These are phyloP conservation scores for Salvia sclarea DNA, from an alignment of 305 asterid genomes.

Conservation along the genomic window DNA sequence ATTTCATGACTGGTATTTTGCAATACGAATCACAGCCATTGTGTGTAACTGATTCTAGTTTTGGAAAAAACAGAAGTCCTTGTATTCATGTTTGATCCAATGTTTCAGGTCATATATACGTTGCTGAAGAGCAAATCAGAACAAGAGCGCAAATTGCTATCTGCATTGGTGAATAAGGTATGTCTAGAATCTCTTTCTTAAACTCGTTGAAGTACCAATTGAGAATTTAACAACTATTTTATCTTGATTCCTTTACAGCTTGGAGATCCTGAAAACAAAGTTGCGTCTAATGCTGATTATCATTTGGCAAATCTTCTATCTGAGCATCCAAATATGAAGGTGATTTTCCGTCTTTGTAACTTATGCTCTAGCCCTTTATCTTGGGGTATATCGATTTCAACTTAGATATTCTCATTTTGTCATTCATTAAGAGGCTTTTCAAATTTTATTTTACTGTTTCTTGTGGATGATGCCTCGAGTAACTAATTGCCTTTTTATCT, in stretches of 20 bases:
- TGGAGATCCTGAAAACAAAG: constrained; percentile 95
- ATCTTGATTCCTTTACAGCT: constrained; percentile 53
- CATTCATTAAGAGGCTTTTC: constrained; percentile 2
- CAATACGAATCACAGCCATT: neutral
- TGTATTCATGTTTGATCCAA: constrained; percentile 25
- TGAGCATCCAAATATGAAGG: constrained; percentile 99
- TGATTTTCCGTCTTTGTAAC: constrained; percentile 30
- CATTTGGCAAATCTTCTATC: constrained; percentile 81
- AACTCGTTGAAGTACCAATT: neutral
- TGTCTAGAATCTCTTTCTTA: constrained; percentile 13
- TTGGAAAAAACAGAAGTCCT: neutral
- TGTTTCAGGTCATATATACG: constrained; percentile 61
- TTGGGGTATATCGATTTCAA: neutral
- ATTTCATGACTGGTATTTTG: constrained; percentile 12
- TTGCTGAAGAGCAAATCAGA: constrained; percentile 90
- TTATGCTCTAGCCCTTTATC: constrained; percentile 19
- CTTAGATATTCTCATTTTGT: neutral
- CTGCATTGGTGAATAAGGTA: constrained; percentile 90
- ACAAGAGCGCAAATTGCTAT: constrained; percentile 83
- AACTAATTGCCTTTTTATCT: neutral
- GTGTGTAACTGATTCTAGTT: neutral
- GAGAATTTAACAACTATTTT: constrained; percentile 11
- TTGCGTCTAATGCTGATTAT: constrained; percentile 94
- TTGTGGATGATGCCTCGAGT: constrained; percentile 1
- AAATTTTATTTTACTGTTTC: neutral